Evolutionary conservation across 495 filamentous ascomycete genomes (phyloP), one percentile per base, ranked within the genome.

Genomic region (Penicillium canescens): DNA sequence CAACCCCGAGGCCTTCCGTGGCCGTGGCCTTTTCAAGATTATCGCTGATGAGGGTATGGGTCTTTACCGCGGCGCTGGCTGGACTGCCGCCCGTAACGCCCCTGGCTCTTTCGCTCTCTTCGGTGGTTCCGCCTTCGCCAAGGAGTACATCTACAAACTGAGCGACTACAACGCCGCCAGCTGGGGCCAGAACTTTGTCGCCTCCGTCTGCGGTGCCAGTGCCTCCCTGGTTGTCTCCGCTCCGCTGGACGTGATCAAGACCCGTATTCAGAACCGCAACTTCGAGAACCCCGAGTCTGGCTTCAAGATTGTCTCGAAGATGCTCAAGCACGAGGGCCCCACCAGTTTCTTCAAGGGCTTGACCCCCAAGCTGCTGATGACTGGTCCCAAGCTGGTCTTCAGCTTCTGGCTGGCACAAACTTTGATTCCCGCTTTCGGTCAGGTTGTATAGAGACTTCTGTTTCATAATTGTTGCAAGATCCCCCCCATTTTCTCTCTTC

Each of bases 331-430:
- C 54, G 94, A 99, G 74, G 94, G 94, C 9, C 58, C 85, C 52
- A 75, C 78, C 20, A 85, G 86, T 52, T 97, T 99, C 83, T 99
- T 99, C 83, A 99, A 99, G 82, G 94, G 94, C 13, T 72, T 99
- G 50, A 89, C 89, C 40, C 94, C 94, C 46, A 99, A 99, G 84
- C 82, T 98, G 57, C 79, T 98, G 63, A 98, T 98, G 92, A 98
- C 94, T 18, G 94, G 94, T 28, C 94, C 94, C 55, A 98, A 98
- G 82, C 79, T 98, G 46, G 92, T 97, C 51, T 98, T 98, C 82
- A 96, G 92, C 59, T 99, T 99, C 84, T 99, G 94, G 94, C 82
- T 99, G 60, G 94, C 92, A 52, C 92, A 96, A 78, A 96, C 91
- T 39, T 75, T 96, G 60, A 96, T 96, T 68, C 85, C 85, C 54